Evolutionary conservation across 176 grass and related monocot genomes (phyloP), one percentile per base, ranked within the genome.

Genomic region (Olyra latifolia): DNA sequence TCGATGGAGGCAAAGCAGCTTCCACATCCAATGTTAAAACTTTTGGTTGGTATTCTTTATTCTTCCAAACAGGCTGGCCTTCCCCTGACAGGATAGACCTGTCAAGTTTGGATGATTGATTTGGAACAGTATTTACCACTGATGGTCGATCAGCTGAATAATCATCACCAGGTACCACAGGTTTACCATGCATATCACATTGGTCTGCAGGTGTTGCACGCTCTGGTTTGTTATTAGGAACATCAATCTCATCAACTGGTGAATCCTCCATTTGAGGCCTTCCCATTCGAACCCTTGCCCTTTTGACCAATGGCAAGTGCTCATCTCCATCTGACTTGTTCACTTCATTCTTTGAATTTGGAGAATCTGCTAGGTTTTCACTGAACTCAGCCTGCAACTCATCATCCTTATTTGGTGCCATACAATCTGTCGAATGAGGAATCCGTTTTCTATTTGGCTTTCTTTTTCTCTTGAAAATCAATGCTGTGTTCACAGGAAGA

Each of bases 1-100:
- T 98, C 56, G 96, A 98, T 82, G 96, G 96, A 88, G 96, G 96
- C 61, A 98, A 95, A 80, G 96, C 96, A 79, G 96, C 88, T 93
- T 98, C 94, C 73, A 97, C 90, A 89, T 98, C 89, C 60, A 91
- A 52, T 9, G 72, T 63, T 74, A 88, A 89, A 76, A 89, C 65
- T 68, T 91, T 91, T 66, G 84, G 46, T 57, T 87, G 76, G 70
- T 87, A 82, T 68, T 79, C 86, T 64, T 94, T 94, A 52, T 80
- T 68, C 83, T 89, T 91, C 92, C 83, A 94, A 67, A 82, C 30
- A 89, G 71, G 25, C 40, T 81, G 78, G 42, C 56, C 77, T 53
- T 81, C 78, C 65, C 76, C 72, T 75, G 45, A 62, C 46, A 62
- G 65, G 42, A 41, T 42, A 81, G 92, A 70, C 53, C 25, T 69